Conservation (phyloP, 169 alveolate genomes). For the Cryptosporidium xiaoi region DNA sequence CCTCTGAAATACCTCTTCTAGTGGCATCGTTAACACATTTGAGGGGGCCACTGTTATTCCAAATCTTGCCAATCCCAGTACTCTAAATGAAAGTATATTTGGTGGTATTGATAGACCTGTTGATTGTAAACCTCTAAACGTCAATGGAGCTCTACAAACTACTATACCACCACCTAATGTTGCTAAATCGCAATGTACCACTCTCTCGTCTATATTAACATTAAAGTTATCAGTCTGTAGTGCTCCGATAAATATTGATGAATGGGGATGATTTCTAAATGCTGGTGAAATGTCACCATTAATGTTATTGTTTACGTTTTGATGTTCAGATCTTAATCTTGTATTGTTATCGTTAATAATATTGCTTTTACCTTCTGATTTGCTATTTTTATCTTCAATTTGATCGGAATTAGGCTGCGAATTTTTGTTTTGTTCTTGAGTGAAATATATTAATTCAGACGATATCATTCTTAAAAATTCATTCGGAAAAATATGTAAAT, state of each 20-base stretch:
- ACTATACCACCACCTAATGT: conserved; percentile 88
- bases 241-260: conserved; percentile 61
- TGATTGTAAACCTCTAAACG: conserved; percentile 83
- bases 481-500: conserved; percentile 53
- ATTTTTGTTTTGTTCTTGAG: neutral
- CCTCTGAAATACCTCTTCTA: conserved; percentile 88
- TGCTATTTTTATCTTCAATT: neutral
- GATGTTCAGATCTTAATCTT: too few relatives aligned
- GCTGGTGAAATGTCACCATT: conserved; percentile 11
- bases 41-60: conserved; percentile 94
- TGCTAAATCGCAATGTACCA: conserved; percentile 40
- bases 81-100: conserved; percentile 83
- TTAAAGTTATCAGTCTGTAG: conserved; percentile 31
- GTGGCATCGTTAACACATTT: conserved; percentile 85
- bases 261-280: conserved; percentile 54
- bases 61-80: conserved; percentile 87
- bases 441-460: conserved; percentile 29
- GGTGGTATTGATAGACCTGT: conserved; percentile 78
- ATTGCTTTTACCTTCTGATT: neutral
- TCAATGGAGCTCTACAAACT: conserved; percentile 87
- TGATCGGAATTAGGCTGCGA: neutral
- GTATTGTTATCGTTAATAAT: neutral
- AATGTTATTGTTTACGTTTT: neutral
- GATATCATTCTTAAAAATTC: conserved; percentile 31
- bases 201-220: conserved; percentile 51